Conservation (phyloP, 2,329 filamentous ascomycete species). For the Cladophialophora psammophila region DNA sequence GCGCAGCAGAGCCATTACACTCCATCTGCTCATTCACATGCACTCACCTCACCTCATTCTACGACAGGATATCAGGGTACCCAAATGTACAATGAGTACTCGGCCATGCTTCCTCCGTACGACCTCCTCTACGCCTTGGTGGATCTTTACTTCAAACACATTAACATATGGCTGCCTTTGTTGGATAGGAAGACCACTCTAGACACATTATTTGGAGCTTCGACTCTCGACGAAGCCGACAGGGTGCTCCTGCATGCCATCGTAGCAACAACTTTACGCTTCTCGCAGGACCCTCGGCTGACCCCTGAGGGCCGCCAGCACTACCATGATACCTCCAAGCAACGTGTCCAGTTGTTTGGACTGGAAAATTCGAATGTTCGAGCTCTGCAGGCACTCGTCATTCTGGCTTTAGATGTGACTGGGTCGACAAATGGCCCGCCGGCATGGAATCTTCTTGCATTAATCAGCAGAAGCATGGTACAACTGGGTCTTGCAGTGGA, state of each 20-base stretch:
- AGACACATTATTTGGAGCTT: constrained; percentile 80
- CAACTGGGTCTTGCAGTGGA: constrained; percentile 87
- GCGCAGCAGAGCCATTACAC: constrained; percentile 35
- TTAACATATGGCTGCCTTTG: constrained; percentile 87
- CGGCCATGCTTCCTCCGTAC: constrained; percentile 68
- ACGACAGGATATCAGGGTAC: constrained; percentile 31
- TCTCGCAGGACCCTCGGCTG: constrained; percentile 77
- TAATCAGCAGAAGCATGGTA: constrained; percentile 87
- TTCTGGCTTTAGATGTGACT: constrained; percentile 82
- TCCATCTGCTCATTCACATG: constrained; percentile 36
- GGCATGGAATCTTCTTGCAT: constrained; percentile 87
- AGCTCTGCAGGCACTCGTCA: constrained; percentile 84
- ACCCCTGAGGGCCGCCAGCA: constrained; percentile 75
- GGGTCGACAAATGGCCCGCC: constrained; percentile 89
- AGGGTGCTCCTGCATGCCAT: constrained; percentile 85
- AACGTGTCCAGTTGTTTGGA: constrained; percentile 84
- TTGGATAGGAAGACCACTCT: constrained; percentile 84
- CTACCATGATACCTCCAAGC: constrained; percentile 82
- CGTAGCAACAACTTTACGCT: constrained; percentile 84
- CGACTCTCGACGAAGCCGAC: constrained; percentile 75
- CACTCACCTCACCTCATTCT: constrained; percentile 39
- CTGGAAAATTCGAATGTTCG: constrained; percentile 90
- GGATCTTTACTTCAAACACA: constrained; percentile 79
- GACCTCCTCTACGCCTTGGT: constrained; percentile 75
- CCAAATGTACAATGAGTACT: constrained; percentile 45